A percentile compares a stretch with the other conserved stretches of the same genome.
These are phyloP conservation scores for Penicillium brevicompactum DNA, from an alignment of 2,329 filamentous ascomycete species.

Conservation along the genomic window DNA sequence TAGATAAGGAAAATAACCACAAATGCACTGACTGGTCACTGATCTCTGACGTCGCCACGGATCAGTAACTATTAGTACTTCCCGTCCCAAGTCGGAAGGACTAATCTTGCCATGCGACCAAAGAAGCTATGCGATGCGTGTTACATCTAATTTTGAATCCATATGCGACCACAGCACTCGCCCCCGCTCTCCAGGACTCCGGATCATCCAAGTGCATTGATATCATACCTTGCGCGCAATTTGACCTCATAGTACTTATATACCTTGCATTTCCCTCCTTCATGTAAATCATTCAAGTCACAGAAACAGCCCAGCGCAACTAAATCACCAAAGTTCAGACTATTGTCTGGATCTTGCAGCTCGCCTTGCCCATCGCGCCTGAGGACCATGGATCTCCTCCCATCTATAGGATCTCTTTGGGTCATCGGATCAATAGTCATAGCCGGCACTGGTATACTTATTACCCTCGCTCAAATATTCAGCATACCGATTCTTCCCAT, in stretches of 20 bases:
- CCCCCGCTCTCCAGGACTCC: constrained; percentile 15
- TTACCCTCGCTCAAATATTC: constrained; percentile 32
- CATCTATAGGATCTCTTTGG: constrained; percentile 23
- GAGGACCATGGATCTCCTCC: constrained; percentile 19
- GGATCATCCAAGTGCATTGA: constrained; percentile 7
- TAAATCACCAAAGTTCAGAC: too few species aligned
- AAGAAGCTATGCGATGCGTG: constrained; percentile 17
- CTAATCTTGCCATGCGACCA: constrained; percentile 15
- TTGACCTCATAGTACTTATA: constrained; percentile 14
- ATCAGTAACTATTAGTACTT: constrained; percentile 18
- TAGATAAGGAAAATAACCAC: background rate
- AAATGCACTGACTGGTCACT: background rate
- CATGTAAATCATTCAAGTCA: background rate
- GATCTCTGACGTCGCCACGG: constrained; percentile 9
- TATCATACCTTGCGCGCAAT: background rate
- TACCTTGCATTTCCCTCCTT: background rate
- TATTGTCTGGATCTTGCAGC: background rate
- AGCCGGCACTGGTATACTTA: constrained; percentile 26
- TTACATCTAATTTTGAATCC: constrained; percentile 2
- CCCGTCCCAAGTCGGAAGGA: constrained; percentile 30
- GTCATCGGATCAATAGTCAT: constrained; percentile 25
- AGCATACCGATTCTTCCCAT: constrained; percentile 44
- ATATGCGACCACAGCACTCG: constrained; percentile 6
- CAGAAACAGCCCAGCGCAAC: background rate
- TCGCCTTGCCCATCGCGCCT: constrained; percentile 8